Conservation (phyloP, 2,329 filamentous ascomycete genomes). For the Exophiala viscosa region DNA sequence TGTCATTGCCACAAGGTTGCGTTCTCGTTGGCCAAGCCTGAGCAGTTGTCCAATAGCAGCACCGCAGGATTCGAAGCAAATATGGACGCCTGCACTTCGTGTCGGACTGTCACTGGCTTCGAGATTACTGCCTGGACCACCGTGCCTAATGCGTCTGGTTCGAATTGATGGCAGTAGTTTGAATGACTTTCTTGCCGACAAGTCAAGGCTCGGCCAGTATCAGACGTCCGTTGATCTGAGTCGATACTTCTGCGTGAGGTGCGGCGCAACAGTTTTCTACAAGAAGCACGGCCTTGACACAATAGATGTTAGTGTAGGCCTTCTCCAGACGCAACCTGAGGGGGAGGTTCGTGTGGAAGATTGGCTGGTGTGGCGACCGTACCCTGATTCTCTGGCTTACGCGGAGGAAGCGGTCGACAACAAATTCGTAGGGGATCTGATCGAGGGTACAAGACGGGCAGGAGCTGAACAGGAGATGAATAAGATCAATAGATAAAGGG, state of each 20-base stretch:
- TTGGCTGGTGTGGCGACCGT: conserved; percentile 20
- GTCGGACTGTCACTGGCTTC: conserved; percentile 18
- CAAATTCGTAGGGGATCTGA: conserved; percentile 13
- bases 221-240: conserved; percentile 12
- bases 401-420: conserved; percentile 18
- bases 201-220: conserved; percentile 18
- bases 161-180: background rate
- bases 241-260: conserved; percentile 24
- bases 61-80: conserved; percentile 10
- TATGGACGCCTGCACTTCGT: conserved; percentile 19
- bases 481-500: background rate
- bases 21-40: conserved; percentile 9
- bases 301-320: conserved; percentile 18
- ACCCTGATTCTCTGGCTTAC: conserved; percentile 11
- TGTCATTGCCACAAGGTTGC: conserved; percentile 16
- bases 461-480: background rate
- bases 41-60: background rate
- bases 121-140: conserved; percentile 21
- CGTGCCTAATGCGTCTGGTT: conserved; percentile 8
- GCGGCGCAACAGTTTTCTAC: conserved; percentile 23
- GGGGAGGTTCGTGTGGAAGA: conserved; percentile 15
- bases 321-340: conserved; percentile 11
- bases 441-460: conserved; percentile 14
- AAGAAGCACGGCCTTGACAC: conserved; percentile 10
- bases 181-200: conserved; percentile 5